Evolutionary conservation across 1,284 basidiomycete genomes (phyloP), one percentile per base, ranked within the genome.

Genomic region (Apiotrichum sp.): DNA sequence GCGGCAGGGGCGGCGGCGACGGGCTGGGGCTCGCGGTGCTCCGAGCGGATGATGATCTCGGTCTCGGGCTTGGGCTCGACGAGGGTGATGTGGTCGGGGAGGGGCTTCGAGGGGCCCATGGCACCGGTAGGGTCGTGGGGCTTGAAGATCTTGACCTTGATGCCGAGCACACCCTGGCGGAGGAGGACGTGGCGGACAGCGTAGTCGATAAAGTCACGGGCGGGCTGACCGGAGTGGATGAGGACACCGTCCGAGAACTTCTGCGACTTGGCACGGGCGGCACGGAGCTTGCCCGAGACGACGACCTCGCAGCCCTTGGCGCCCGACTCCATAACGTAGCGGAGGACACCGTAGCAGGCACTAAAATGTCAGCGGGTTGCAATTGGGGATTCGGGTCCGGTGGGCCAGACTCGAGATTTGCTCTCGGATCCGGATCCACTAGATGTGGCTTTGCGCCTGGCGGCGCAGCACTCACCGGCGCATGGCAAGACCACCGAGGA

Each of bases 141-240:
- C 80, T 95, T 93, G 95, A 98, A 98, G 80, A 99, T 98, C 82
- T 98, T 99, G 77, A 99, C 96, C 81, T 98, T 98, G 83, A 99
- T 98, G 76, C 96, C 96, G 66, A 99, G 86, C 59, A 99, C 96
- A 87, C 96, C 96, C 79, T 99, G 96, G 75, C 92, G 88, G 71
- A 99, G 86, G 71, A 98, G 84, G 69, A 98, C 96, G 83, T 99
- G 96, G 69, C 96, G 86, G 72, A 98, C 93, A 62, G 96, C 96
- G 73, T 92, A 86, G 82, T 98, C 95, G 62, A 99, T 93, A 71
- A 95, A 98, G 78, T 98, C 96, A 62, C 86, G 82, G 56, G 86
- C 87, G 70, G 96, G 96, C 81, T 99, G 95, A 85, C 96, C 96
- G 66, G 96, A 98, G 86, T 98, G 96, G 78, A 98, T 95, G 92